phyloP scores from a whole-genome alignment of 2,329 filamentous ascomycete genomes.

The Colletotrichum spaethianum region DNA sequence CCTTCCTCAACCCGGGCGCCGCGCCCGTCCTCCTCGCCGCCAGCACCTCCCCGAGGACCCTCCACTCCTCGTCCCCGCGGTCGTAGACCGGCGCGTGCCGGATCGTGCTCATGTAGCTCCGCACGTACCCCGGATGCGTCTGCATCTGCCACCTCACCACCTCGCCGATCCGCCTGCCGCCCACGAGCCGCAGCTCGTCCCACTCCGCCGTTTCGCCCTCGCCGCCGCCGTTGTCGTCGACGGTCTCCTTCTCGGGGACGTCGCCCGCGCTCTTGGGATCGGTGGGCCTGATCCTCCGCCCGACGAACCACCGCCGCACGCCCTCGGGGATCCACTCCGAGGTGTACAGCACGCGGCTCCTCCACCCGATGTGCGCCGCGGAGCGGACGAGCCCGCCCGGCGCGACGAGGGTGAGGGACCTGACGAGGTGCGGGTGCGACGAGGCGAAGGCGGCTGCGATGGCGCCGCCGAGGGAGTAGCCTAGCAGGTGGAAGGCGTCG shows the following conservation, averaged over 20 bases:
- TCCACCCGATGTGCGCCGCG: conserved; percentile 69
- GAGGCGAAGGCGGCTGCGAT: conserved; percentile 79
- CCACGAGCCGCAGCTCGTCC: conserved; percentile 64
- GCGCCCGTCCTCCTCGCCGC: conserved; percentile 55
- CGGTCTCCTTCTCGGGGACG: conserved; percentile 56
- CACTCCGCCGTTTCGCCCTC: conserved; percentile 58
- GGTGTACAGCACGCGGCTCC: conserved; percentile 74
- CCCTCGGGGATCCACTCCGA: conserved; percentile 71
- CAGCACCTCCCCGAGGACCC: conserved; percentile 65
- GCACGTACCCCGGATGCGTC: conserved; percentile 76
- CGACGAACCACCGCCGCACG: conserved; percentile 68
- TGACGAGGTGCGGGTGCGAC: conserved; percentile 76
- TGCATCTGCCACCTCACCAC: conserved; percentile 80
- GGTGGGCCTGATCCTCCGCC: conserved; percentile 60
- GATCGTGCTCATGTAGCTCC: conserved; percentile 80
- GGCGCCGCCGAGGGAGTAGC: conserved; percentile 86
- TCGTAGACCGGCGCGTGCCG: conserved; percentile 78
- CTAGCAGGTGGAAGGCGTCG: conserved; percentile 77
- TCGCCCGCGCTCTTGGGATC: conserved; percentile 48
- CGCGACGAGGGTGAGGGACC: conserved; percentile 76
- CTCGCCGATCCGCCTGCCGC: conserved; percentile 68
- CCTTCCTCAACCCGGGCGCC: conserved; percentile 54
- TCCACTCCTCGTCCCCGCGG: conserved; percentile 74
- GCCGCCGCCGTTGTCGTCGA: conserved; percentile 54
- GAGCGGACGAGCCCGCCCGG: conserved; percentile 78